A percentile compares a stretch with the other conserved stretches of the same genome.
These are phyloP conservation scores for Rhizophagus sp. DNA, from an alignment of 192 early-diverging fungal species.

Conservation along the genomic window DNA sequence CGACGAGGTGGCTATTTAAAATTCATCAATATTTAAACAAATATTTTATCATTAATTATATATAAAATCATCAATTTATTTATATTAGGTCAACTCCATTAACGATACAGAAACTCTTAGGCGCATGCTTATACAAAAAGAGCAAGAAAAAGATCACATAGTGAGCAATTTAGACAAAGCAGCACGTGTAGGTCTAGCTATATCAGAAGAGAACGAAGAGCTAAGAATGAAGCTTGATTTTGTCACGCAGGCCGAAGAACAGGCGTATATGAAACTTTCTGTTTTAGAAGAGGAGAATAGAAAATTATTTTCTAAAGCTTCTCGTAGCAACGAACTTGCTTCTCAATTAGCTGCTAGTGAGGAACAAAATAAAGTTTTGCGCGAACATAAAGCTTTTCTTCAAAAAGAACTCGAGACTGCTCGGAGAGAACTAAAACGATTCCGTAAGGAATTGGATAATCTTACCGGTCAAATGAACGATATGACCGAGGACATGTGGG, in stretches of 20 bases:
- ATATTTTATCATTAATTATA: not conserved
- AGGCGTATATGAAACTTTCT: constrained; percentile 39
- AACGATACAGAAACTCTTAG: constrained; percentile 47
- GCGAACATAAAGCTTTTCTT: constrained; percentile 50
- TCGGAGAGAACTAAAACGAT: constrained; percentile 50
- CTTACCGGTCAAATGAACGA: constrained; percentile 58
- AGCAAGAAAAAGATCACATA: constrained; percentile 54
- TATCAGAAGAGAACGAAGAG: constrained; percentile 55
- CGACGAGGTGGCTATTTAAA: constrained; percentile 20
- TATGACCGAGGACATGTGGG: constrained; percentile 59
- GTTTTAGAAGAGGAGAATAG: constrained; percentile 43
- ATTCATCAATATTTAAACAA: not conserved
- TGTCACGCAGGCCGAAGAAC: constrained; percentile 33
- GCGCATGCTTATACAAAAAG: constrained; percentile 57
- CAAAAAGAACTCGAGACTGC: constrained; percentile 53
- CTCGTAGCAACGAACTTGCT: constrained; percentile 36
- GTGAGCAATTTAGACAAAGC: constrained; percentile 57
- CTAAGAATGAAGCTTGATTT: constrained; percentile 44
- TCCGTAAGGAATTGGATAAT: constrained; percentile 58
- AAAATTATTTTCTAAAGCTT: constrained; percentile 38
- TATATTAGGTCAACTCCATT: constrained; percentile 45
- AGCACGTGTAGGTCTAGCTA: constrained; percentile 59
- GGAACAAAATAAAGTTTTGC: constrained; percentile 40
- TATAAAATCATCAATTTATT: not conserved
- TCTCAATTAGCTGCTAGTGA: constrained; percentile 39